phyloP scores from a whole-genome alignment of 1,284 basidiomycete species.

The Apiotrichum montevideense region DNA sequence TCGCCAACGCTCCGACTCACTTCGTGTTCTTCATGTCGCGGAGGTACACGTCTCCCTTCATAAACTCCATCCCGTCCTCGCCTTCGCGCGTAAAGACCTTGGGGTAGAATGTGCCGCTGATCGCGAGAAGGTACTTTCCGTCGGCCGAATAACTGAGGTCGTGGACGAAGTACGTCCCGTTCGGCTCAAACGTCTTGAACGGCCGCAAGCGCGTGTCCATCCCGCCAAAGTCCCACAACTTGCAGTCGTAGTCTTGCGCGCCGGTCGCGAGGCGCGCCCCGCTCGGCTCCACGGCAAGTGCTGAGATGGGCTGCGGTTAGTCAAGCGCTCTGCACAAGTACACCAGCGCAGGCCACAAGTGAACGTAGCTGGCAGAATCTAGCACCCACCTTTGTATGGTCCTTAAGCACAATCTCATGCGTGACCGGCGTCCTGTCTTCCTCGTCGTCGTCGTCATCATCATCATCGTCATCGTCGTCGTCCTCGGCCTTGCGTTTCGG shows the following conservation, averaged over 20 bases:
- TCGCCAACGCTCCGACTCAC: slow-evolving; percentile 49
- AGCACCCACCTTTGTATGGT: slow-evolving; percentile 69
- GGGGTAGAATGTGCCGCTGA: slow-evolving; percentile 81
- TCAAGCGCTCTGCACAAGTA: not conserved
- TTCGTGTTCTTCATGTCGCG: slow-evolving; percentile 96
- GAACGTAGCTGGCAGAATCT: too few relatives aligned
- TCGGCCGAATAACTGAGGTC: slow-evolving; percentile 82
- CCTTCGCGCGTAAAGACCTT: slow-evolving; percentile 86
- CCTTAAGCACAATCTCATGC: slow-evolving; percentile 83
- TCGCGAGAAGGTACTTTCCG: slow-evolving; percentile 73
- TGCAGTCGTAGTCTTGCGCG: slow-evolving; percentile 93
- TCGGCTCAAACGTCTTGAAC: slow-evolving; percentile 92
- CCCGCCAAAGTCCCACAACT: slow-evolving; percentile 98
- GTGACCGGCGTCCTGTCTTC: slow-evolving; percentile 46
- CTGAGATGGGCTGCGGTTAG: slow-evolving; percentile 64
- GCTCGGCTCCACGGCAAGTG: slow-evolving; percentile 82
- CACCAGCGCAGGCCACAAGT: too few relatives aligned
- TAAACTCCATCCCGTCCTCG: slow-evolving; percentile 78
- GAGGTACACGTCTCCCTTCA: slow-evolving; percentile 96
- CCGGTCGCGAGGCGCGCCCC: slow-evolving; percentile 88
- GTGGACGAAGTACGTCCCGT: slow-evolving; percentile 85
- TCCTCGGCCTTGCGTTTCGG: slow-evolving; percentile 36
- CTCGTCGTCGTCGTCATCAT: slow-evolving; percentile 35
- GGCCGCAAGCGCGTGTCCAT: slow-evolving; percentile 82
- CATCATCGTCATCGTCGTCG: slow-evolving; percentile 18